Conservation (phyloP, 495 filamentous ascomycete species). For the Daldinia grandis region DNA sequence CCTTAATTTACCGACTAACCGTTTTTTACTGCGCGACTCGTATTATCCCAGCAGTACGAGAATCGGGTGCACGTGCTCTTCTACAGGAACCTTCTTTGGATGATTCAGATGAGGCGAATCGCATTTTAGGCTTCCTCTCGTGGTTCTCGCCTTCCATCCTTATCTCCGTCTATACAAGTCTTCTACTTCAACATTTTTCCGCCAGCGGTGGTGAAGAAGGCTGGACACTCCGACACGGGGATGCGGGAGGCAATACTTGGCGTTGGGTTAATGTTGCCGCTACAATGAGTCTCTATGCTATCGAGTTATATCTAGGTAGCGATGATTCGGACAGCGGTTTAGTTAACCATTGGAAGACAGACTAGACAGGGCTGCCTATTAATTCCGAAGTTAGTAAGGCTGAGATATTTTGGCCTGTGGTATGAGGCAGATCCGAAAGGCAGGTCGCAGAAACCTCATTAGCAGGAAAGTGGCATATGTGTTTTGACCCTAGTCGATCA, state of each 20-base stretch:
- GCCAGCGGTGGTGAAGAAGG: slow-evolving; percentile 74
- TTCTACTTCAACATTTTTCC: slow-evolving; percentile 94
- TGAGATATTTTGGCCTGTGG: slow-evolving; percentile 29
- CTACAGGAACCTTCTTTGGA: slow-evolving; percentile 84
- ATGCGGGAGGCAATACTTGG: slow-evolving; percentile 85
- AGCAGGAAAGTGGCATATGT: slow-evolving; percentile 30
- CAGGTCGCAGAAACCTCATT: slow-evolving; percentile 26
- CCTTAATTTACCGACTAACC: slow-evolving; percentile 87
- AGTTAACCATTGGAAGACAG: slow-evolving; percentile 89
- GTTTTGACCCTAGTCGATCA: slow-evolving; percentile 32
- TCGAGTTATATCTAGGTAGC: slow-evolving; percentile 85
- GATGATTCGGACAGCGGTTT: slow-evolving; percentile 74
- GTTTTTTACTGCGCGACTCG: slow-evolving; percentile 95
- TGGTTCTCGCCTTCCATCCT: slow-evolving; percentile 94
- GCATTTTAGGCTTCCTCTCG: slow-evolving; percentile 79
- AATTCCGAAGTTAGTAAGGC: slow-evolving; percentile 23
- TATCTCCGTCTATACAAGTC: slow-evolving; percentile 94
- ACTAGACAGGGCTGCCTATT: slow-evolving; percentile 61
- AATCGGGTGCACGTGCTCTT: slow-evolving; percentile 81
- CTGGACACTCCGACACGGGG: slow-evolving; percentile 82
- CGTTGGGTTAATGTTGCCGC: slow-evolving; percentile 89
- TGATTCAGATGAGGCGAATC: slow-evolving; percentile 82
- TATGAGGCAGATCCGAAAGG: slow-evolving; percentile 13
- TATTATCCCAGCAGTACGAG: slow-evolving; percentile 92
- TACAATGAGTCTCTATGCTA: slow-evolving; percentile 87